Conservation (phyloP, 495 filamentous ascomycete genomes). For the Annulohypoxylon stygium region DNA sequence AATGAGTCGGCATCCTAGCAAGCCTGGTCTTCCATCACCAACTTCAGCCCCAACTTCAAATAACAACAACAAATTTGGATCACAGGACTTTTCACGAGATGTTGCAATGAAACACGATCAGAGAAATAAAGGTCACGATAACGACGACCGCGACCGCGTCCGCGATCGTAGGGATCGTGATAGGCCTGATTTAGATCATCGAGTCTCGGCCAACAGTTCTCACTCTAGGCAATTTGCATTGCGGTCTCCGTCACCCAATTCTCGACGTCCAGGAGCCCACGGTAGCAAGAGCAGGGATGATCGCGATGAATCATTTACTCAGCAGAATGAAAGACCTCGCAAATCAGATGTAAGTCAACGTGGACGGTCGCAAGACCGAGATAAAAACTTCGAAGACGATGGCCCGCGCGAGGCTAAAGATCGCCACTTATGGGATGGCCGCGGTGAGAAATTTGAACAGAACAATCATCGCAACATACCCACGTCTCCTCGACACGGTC, state of each 20-base stretch:
- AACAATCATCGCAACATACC: slow-evolving; percentile 42
- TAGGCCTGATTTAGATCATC: slow-evolving; percentile 40
- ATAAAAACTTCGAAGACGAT: slow-evolving; percentile 28
- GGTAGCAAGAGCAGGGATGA: slow-evolving; percentile 35
- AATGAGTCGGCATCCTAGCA: slow-evolving; percentile 43
- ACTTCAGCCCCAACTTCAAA: slow-evolving; percentile 31
- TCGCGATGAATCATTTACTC: slow-evolving; percentile 36
- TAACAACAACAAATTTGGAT: slow-evolving; percentile 37
- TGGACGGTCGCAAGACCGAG: slow-evolving; percentile 45
- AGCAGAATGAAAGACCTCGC: slow-evolving; percentile 37
- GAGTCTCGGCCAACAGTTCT: slow-evolving; percentile 39
- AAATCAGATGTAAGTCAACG: slow-evolving; percentile 45
- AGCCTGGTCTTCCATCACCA: slow-evolving; percentile 42
- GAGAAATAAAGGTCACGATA: slow-evolving; percentile 39
- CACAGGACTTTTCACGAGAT: slow-evolving; percentile 41
- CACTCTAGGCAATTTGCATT: slow-evolving; percentile 40
- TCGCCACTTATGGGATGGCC: slow-evolving; percentile 38
- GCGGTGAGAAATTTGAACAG: slow-evolving; percentile 25
- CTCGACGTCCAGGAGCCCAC: slow-evolving; percentile 35
- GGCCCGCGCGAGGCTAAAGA: slow-evolving; percentile 41
- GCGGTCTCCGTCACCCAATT: slow-evolving; percentile 46
- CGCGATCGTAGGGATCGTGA: slow-evolving; percentile 51
- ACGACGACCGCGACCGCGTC: slow-evolving; percentile 46
- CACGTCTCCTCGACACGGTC: slow-evolving; percentile 47
- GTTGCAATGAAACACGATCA: slow-evolving; percentile 51